These are phyloP conservation scores for Pythium plurisporium DNA, from an alignment of 352 stramenopile genomes.

Conservation along the genomic window DNA sequence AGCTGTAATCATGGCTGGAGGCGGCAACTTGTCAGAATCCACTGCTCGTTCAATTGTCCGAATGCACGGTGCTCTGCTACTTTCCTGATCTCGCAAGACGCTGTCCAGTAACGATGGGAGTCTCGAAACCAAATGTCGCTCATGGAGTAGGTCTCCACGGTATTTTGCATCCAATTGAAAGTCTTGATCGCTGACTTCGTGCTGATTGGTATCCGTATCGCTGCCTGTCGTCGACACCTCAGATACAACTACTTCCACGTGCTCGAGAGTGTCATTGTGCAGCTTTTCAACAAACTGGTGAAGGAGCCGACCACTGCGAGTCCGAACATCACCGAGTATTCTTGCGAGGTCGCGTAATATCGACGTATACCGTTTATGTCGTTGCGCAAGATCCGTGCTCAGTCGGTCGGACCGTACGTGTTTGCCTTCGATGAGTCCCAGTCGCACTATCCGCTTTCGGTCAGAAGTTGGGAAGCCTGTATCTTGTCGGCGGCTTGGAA, in stretches of 20 bases:
- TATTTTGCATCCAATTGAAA: neutral
- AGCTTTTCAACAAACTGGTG: conserved; percentile 21
- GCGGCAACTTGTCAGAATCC: conserved; percentile 10
- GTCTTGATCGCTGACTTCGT: neutral
- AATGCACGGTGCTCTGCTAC: neutral
- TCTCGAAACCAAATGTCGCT: conserved; percentile 5
- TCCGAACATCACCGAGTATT: conserved; percentile 11
- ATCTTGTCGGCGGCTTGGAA: conserved; percentile 6
- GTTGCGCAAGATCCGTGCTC: neutral
- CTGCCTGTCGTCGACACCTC: neutral
- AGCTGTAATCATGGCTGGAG: conserved; percentile 16
- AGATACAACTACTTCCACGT: conserved; percentile 8
- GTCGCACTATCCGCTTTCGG: conserved; percentile 13
- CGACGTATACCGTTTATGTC: conserved; percentile 5
- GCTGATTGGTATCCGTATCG: conserved; percentile 1
- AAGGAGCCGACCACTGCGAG: conserved; percentile 14
- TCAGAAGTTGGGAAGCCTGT: conserved; percentile 10
- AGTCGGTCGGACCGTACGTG: neutral
- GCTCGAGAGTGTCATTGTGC: conserved; percentile 9
- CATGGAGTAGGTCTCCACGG: neutral
- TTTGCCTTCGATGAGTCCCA: conserved; percentile 13
- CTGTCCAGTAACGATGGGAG: neutral
- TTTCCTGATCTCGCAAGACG: neutral
- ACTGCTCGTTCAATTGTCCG: conserved; percentile 4
- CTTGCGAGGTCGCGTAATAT: neutral